Conservation (phyloP, 2,329 filamentous ascomycete species). For the Curvularia lunata region DNA sequence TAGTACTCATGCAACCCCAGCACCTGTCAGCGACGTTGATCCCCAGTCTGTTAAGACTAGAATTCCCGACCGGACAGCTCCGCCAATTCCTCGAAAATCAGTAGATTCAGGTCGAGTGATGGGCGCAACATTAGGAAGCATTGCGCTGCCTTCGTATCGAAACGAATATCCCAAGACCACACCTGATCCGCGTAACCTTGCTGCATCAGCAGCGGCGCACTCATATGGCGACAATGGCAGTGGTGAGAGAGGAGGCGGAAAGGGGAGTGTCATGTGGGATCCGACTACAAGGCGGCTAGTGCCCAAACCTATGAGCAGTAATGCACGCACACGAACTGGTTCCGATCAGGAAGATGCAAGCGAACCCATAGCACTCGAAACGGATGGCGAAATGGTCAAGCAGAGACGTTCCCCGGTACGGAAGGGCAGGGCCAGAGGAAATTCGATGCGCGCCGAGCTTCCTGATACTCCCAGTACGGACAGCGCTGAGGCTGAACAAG, state of each 20-base stretch:
- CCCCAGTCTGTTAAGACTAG: constrained; percentile 20
- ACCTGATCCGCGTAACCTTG: constrained; percentile 31
- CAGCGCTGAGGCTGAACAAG: constrained; percentile 27
- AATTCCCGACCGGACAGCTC: constrained; percentile 18
- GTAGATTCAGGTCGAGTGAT: constrained; percentile 19
- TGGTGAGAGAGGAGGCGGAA: constrained; percentile 26
- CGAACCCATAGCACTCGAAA: constrained; percentile 30
- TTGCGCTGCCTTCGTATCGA: constrained; percentile 52
- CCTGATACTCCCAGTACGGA: constrained; percentile 43
- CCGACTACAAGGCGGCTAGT: constrained; percentile 19
- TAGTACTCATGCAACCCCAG: constrained; percentile 25
- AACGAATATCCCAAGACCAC: constrained; percentile 55
- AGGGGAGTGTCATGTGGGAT: constrained; percentile 21
- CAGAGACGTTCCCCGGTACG: constrained; percentile 32
- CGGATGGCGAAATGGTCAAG: constrained; percentile 27
- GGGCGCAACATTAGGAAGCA: constrained; percentile 15
- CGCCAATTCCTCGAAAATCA: constrained; percentile 32
- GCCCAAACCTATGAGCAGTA: constrained; percentile 21
- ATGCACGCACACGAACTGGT: constrained; percentile 24
- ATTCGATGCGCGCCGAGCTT: constrained; percentile 41
- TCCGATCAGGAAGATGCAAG: constrained; percentile 27
- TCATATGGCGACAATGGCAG: constrained; percentile 36
- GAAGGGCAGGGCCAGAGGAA: constrained; percentile 37
- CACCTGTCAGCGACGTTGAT: constrained; percentile 18
- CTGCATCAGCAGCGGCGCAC: constrained; percentile 42